phyloP scores from a whole-genome alignment of 306 rosid genomes.

The Vicia sativa region DNA sequence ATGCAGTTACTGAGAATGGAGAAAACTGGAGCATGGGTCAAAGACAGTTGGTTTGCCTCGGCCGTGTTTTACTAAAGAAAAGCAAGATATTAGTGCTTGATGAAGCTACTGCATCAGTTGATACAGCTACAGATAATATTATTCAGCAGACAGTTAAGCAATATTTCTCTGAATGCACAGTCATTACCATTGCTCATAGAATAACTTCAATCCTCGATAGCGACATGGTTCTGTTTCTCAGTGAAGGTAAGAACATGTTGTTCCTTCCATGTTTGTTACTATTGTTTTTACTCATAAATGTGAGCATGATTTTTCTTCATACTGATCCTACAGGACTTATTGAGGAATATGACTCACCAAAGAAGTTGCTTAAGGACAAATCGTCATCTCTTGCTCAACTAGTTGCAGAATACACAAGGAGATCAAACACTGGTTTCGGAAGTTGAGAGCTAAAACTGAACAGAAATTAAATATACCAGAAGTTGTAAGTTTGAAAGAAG shows the following conservation, averaged over 20 bases:
- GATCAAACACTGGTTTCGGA: slow-evolving; percentile 45
- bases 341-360: slow-evolving; percentile 48
- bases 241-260: slow-evolving; percentile 41
- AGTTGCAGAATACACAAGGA: slow-evolving; percentile 47
- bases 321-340: slow-evolving; percentile 39
- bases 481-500: no score
- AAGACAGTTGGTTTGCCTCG: slow-evolving; percentile 85
- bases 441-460: slow-evolving; percentile 37
- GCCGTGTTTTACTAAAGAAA: slow-evolving; percentile 76
- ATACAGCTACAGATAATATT: slow-evolving; percentile 57
- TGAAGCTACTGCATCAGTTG: slow-evolving; percentile 54
- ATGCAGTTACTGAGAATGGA: slow-evolving; percentile 56
- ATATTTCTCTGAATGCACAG: slow-evolving; percentile 66
- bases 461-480: no score
- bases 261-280: background rate
- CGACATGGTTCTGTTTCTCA: slow-evolving; percentile 80
- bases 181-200: slow-evolving; percentile 81
- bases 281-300: background rate
- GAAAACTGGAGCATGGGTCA: slow-evolving; percentile 66
- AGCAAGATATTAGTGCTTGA: slow-evolving; percentile 67
- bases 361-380: slow-evolving; percentile 46
- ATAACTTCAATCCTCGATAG: slow-evolving; percentile 77
- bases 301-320: slow-evolving; percentile 24
- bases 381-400: slow-evolving; percentile 49
- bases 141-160: slow-evolving; percentile 51